phyloP scores from a whole-genome alignment of 2,329 filamentous ascomycete species.

The Diaporthe citrichinensis region DNA sequence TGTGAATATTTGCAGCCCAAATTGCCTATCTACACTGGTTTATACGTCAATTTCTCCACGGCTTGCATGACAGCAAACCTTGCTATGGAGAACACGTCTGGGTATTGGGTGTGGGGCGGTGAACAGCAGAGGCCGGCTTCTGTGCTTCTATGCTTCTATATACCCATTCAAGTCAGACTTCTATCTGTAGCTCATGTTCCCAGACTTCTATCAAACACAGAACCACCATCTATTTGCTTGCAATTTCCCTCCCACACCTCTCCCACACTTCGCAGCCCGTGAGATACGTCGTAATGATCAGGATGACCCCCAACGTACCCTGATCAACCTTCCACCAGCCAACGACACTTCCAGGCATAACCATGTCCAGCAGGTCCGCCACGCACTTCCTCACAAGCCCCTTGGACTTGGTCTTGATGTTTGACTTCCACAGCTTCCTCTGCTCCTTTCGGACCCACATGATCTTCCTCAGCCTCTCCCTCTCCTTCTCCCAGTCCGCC shows the following conservation, averaged over 20 bases:
- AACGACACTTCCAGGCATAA: constrained; percentile 71
- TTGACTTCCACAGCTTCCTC: constrained; percentile 49
- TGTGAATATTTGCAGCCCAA: too few relatives aligned
- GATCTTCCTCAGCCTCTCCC: constrained; percentile 53
- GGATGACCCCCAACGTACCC: constrained; percentile 68
- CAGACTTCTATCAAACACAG: not conserved
- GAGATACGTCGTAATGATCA: constrained; percentile 73
- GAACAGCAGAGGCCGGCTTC: not conserved
- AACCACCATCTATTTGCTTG: not conserved
- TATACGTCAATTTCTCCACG: not conserved
- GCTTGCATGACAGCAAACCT: not conserved
- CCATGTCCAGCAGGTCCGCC: constrained; percentile 72
- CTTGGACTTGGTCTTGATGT: constrained; percentile 49
- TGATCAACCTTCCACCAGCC: constrained; percentile 71
- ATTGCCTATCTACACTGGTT: too few relatives aligned
- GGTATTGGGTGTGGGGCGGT: too few relatives aligned
- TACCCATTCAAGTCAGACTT: not conserved
- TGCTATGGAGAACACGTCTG: not conserved
- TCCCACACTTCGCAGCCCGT: constrained; percentile 75
- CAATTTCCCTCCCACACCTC: constrained; percentile 53
- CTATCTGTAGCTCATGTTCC: constrained; percentile 23
- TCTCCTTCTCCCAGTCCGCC: constrained; percentile 49
- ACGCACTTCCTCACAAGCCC: constrained; percentile 63
- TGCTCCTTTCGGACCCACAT: constrained; percentile 53
- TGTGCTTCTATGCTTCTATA: not conserved